Evolutionary conservation across 2,329 filamentous ascomycete species (phyloP).

Genomic region (Fusarium sp.): DNA sequence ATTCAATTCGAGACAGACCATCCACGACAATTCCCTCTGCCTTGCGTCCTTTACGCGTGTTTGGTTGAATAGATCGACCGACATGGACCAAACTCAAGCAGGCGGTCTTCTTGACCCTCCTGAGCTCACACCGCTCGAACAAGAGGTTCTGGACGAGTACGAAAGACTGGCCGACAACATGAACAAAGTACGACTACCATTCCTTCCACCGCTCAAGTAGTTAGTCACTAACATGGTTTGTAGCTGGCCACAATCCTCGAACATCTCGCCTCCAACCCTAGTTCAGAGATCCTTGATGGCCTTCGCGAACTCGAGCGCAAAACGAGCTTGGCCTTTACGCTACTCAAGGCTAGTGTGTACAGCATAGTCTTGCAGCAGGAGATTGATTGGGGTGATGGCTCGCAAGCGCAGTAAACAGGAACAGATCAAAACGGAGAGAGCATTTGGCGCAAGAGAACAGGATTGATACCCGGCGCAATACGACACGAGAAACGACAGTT

Average conservation of each 20-base stretch:
- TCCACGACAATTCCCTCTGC: neutral
- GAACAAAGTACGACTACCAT: constrained; percentile 73
- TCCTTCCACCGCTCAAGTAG: neutral
- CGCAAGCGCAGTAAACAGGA: constrained; percentile 46
- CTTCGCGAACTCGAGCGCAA: constrained; percentile 91
- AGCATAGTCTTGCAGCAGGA: constrained; percentile 98
- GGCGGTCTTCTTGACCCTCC: constrained; percentile 55
- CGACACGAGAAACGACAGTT: constrained; percentile 31
- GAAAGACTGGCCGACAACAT: constrained; percentile 87
- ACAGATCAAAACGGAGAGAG: neutral
- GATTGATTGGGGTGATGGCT: constrained; percentile 76
- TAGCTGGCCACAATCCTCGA: constrained; percentile 70
- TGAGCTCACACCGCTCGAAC: constrained; percentile 82
- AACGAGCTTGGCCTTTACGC: constrained; percentile 92
- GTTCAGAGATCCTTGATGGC: constrained; percentile 85
- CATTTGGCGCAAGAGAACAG: neutral
- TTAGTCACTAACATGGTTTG: constrained; percentile 1
- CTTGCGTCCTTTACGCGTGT: neutral
- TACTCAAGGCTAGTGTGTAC: constrained; percentile 98
- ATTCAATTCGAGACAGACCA: neutral
- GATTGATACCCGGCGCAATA: constrained; percentile 37
- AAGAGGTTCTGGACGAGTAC: constrained; percentile 96
- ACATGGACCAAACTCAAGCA: constrained; percentile 41
- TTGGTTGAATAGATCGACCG: neutral
- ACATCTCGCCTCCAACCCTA: constrained; percentile 74